A percentile compares a stretch with the other conserved stretches of the same genome.
These are phyloP conservation scores for Pyrenophora graminea DNA, from an alignment of 2,329 filamentous ascomycete genomes.

Conservation along the genomic window DNA sequence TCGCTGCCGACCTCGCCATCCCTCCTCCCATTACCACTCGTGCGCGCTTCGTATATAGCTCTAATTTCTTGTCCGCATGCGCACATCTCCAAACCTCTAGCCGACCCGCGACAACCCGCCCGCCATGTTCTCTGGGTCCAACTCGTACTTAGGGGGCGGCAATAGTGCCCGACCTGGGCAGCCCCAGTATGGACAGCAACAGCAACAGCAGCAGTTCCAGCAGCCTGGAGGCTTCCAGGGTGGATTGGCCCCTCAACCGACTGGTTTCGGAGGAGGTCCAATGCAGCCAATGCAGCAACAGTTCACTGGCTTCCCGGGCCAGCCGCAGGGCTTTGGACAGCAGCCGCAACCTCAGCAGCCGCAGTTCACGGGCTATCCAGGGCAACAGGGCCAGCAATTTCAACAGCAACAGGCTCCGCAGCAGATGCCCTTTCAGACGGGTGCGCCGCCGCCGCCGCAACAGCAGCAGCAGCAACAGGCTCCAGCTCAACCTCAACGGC, in stretches of 20 bases:
- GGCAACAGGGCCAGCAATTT: constrained; percentile 49
- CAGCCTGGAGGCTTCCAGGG: constrained; percentile 60
- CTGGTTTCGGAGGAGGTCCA: constrained; percentile 56
- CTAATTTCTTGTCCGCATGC: constrained; percentile 25
- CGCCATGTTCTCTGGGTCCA: constrained; percentile 87
- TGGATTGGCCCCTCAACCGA: constrained; percentile 54
- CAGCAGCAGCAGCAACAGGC: constrained; percentile 65
- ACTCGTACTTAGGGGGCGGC: constrained; percentile 79
- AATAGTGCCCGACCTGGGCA: constrained; percentile 72
- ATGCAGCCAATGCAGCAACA: constrained; percentile 59
- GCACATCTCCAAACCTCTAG: constrained; percentile 18
- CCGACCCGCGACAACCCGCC: constrained; percentile 27
- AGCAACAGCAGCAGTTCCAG: constrained; percentile 54
- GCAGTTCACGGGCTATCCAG: constrained; percentile 56
- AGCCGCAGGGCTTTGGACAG: constrained; percentile 53
- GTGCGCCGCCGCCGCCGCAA: constrained; percentile 54
- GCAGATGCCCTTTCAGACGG: constrained; percentile 46
- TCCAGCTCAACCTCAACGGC: constrained; percentile 51
- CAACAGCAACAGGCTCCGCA: constrained; percentile 61
- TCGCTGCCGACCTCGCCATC: constrained; percentile 27
- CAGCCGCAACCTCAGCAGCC: constrained; percentile 49
- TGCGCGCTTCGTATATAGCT: constrained; percentile 20
- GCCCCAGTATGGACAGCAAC: constrained; percentile 54
- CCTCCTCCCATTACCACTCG: constrained; percentile 24
- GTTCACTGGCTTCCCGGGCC: constrained; percentile 55